These are phyloP conservation scores for Annulohypoxylon truncatum DNA, from an alignment of 2,329 filamentous ascomycete genomes.

Conservation along the genomic window DNA sequence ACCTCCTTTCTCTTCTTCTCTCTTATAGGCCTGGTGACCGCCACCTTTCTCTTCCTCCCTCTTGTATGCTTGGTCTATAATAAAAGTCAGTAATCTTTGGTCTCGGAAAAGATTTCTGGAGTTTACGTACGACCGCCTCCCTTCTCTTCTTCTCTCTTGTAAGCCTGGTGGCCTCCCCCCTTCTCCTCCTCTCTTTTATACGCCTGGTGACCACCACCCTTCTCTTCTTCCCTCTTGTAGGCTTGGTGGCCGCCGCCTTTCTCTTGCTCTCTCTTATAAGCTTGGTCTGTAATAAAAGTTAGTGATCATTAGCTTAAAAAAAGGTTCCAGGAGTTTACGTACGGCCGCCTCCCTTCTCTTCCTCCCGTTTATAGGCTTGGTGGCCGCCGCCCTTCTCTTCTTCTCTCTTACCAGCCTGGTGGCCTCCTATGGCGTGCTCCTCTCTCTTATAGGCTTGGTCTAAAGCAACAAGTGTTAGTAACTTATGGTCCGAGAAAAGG, in stretches of 20 bases:
- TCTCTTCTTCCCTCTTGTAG: neutral
- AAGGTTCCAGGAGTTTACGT: no score
- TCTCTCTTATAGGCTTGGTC: constrained; percentile 2
- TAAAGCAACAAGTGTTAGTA: no score
- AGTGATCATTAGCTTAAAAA: no score
- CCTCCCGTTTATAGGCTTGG: constrained; percentile 3
- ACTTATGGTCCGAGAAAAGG: no score
- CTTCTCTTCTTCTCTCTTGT: neutral
- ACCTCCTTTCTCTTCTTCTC: neutral
- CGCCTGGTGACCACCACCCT: neutral
- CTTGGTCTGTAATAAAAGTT: no score
- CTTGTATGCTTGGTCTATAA: neutral
- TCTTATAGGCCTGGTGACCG: neutral
- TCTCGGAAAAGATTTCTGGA: no score
- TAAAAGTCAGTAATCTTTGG: no score
- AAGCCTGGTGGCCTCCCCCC: neutral
- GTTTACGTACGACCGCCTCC: no score
- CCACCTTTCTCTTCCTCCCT: neutral
- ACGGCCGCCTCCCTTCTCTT: neutral
- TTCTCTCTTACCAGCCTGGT: neutral
- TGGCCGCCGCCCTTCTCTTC: neutral
- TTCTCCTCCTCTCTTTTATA: neutral
- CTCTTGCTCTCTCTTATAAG: neutral
- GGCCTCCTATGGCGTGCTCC: neutral
- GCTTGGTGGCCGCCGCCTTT: neutral